A percentile compares a stretch with the other conserved stretches of the same genome.
phyloP scores from a whole-genome alignment of 2,329 filamentous ascomycete genomes.

The Trichophyton simii region DNA sequence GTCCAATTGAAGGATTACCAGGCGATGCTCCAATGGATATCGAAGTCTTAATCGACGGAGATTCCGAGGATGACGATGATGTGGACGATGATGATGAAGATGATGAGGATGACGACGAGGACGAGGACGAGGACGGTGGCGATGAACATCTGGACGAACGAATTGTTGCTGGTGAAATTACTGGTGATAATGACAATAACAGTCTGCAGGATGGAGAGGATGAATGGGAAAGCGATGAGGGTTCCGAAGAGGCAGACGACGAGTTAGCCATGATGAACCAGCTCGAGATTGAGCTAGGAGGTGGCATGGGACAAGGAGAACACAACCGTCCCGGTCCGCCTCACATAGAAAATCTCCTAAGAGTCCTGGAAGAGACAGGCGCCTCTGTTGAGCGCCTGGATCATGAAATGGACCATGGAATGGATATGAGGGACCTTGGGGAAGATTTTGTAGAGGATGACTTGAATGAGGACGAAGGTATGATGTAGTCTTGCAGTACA shows the following conservation, averaged over 20 bases:
- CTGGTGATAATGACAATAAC: conserved; percentile 43
- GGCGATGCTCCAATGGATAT: conserved; percentile 56
- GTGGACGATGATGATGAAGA: conserved; percentile 49
- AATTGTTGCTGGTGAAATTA: conserved; percentile 42
- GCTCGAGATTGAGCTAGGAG: conserved; percentile 30
- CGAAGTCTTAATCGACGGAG: conserved; percentile 71
- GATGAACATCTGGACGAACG: conserved; percentile 47
- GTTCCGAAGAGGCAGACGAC: conserved; percentile 32
- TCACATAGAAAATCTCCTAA: conserved; percentile 36
- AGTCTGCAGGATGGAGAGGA: conserved; percentile 37
- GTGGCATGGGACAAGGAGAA: conserved; percentile 28
- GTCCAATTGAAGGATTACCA: conserved; percentile 51
- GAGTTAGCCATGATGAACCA: conserved; percentile 36
- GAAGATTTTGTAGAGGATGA: conserved; percentile 39
- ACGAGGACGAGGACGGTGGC: conserved; percentile 41
- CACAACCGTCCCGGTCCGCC: conserved; percentile 27
- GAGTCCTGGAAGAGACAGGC: conserved; percentile 31
- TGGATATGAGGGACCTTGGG: conserved; percentile 36
- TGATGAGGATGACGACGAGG: conserved; percentile 44
- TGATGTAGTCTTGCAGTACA: background rate
- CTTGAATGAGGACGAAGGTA: conserved; percentile 46
- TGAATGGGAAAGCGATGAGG: conserved; percentile 40
- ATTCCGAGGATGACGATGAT: conserved; percentile 51
- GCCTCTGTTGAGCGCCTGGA: conserved; percentile 33
- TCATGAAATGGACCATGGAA: conserved; percentile 31